phyloP scores from a whole-genome alignment of 2,329 filamentous ascomycete species.

The Didymella glomerata region DNA sequence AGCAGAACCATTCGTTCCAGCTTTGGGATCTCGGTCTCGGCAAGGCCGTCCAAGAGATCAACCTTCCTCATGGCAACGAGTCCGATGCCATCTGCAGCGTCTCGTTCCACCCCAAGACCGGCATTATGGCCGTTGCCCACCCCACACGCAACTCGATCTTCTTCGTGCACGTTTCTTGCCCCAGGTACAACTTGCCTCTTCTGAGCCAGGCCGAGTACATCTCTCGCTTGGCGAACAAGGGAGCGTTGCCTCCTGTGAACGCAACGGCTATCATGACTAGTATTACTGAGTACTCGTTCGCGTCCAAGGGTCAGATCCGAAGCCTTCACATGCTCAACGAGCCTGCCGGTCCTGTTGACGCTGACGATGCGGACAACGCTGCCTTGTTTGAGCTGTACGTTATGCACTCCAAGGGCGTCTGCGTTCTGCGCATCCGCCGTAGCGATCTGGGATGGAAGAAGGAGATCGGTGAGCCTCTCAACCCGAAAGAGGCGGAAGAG shows the following conservation, averaged over 20 bases:
- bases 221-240: slow-evolving; percentile 71
- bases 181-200: slow-evolving; percentile 82
- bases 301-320: slow-evolving; percentile 82
- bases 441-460: slow-evolving; percentile 90
- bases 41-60: slow-evolving; percentile 96
- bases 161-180: slow-evolving; percentile 93
- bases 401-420: slow-evolving; percentile 98
- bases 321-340: slow-evolving; percentile 87
- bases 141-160: slow-evolving; percentile 97
- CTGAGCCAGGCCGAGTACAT: slow-evolving; percentile 91
- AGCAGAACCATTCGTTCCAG: slow-evolving; percentile 98
- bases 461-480: slow-evolving; percentile 81
- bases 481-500: slow-evolving; percentile 77
- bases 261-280: slow-evolving; percentile 98
- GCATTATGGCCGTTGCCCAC: slow-evolving; percentile 94
- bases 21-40: slow-evolving; percentile 96
- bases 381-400: slow-evolving; percentile 93
- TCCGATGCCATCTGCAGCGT: slow-evolving; percentile 98
- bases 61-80: slow-evolving; percentile 94
- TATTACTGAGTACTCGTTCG: slow-evolving; percentile 92
- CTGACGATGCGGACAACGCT: slow-evolving; percentile 68
- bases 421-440: slow-evolving; percentile 84
- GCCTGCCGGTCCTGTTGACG: slow-evolving; percentile 67
- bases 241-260: slow-evolving; percentile 77
- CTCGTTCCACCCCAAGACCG: slow-evolving; percentile 88